phyloP scores from a whole-genome alignment of 2,329 filamentous ascomycete genomes.

The Fusarium miscanthi region DNA sequence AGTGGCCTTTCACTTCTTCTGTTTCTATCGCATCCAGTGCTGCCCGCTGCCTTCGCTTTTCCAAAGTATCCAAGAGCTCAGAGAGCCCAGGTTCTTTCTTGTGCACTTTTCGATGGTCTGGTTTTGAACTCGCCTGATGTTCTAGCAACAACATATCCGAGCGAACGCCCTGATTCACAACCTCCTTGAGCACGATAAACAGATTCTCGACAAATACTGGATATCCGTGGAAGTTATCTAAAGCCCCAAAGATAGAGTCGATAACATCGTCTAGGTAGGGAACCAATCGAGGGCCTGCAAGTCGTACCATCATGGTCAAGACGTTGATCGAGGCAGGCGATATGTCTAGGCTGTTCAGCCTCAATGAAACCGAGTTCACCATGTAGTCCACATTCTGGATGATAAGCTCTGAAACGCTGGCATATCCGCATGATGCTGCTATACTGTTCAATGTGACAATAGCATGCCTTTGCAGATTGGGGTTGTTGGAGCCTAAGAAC shows the following conservation, averaged over 20 bases:
- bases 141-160: conserved; percentile 62
- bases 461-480: conserved; percentile 79
- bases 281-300: conserved; percentile 83
- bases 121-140: conserved; percentile 49
- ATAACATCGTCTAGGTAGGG: conserved; percentile 94
- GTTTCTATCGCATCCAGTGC: conserved; percentile 50
- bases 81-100: conserved; percentile 52
- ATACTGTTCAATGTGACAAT: conserved; percentile 85
- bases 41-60: conserved; percentile 59
- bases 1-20: conserved; percentile 46
- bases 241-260: conserved; percentile 87
- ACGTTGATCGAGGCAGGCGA: conserved; percentile 92
- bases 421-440: conserved; percentile 80
- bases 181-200: conserved; percentile 83
- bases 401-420: conserved; percentile 79
- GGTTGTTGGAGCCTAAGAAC: conserved; percentile 79
- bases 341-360: conserved; percentile 91
- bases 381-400: conserved; percentile 96
- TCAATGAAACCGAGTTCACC: conserved; percentile 89
- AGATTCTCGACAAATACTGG: conserved; percentile 84
- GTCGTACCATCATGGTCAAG: conserved; percentile 90
- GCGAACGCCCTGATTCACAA: conserved; percentile 84
- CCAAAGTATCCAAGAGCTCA: conserved; percentile 67
- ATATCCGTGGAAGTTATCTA: conserved; percentile 97
- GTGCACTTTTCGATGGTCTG: conserved; percentile 57